Percentiles rank a stretch among this genome's conserved stretches.
These are phyloP conservation scores for Centrapalus pauciflorus DNA, from an alignment of 129 eudicot genomes.

Conservation along the genomic window DNA sequence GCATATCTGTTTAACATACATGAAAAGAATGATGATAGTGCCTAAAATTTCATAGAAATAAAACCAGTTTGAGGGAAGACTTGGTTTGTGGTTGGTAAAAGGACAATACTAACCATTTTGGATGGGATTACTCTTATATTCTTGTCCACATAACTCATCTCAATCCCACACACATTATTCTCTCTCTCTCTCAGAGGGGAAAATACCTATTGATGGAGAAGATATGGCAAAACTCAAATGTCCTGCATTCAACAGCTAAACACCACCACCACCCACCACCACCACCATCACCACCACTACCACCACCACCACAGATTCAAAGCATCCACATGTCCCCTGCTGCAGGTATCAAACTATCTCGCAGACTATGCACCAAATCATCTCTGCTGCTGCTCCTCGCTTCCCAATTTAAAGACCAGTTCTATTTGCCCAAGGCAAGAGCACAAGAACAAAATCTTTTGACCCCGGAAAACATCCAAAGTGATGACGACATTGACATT, in stretches of 20 bases:
- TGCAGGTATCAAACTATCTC: constrained; percentile 43
- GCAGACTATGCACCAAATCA: constrained; percentile 53
- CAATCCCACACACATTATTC: neutral
- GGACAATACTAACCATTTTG: constrained; percentile 5
- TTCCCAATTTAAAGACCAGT: constrained; percentile 43
- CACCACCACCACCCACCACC: constrained; percentile 28
- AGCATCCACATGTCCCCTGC: constrained; percentile 25
- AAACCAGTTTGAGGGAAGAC: neutral
- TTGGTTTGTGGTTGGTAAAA: constrained; percentile 17
- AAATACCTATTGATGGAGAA: constrained; percentile 18
- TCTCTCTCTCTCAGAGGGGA: neutral
- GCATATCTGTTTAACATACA: no score
- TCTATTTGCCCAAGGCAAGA: constrained; percentile 38
- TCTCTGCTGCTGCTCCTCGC: constrained; percentile 47
- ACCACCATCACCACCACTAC: constrained; percentile 21
- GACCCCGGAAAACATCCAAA: neutral
- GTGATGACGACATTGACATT: neutral
- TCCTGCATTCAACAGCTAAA: constrained; percentile 34
- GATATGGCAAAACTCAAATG: constrained; percentile 34
- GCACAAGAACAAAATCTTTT: constrained; percentile 44
- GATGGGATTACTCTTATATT: constrained; percentile 30
- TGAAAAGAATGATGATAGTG: no score
- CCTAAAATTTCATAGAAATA: neutral
- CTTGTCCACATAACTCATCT: constrained; percentile 37
- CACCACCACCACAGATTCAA: constrained; percentile 37